Percentiles rank a stretch among this genome's conserved stretches.
These are phyloP conservation scores for Saccharomycopsis malanga DNA, from an alignment of 805 yeast species.

Conservation along the genomic window DNA sequence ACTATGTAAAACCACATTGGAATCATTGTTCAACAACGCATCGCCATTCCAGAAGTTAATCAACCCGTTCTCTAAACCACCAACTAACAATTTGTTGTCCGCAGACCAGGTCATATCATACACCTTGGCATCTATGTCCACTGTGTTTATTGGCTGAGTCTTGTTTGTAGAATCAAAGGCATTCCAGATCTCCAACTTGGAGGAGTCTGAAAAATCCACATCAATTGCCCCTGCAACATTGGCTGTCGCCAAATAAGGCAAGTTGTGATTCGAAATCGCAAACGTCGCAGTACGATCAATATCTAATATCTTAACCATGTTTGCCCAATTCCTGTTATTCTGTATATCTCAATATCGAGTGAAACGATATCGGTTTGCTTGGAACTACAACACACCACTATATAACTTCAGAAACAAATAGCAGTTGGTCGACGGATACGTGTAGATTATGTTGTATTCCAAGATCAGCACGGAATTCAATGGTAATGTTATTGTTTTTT, in stretches of 20 bases:
- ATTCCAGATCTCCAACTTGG: conserved; percentile 77
- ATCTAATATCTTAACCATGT: conserved; percentile 62
- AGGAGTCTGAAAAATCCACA: conserved; percentile 71
- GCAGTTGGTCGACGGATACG: too few species aligned
- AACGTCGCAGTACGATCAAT: conserved; percentile 84
- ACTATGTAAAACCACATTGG: conserved; percentile 40
- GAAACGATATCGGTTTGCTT: too few species aligned
- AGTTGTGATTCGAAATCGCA: conserved; percentile 80
- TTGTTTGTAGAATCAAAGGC: conserved; percentile 33
- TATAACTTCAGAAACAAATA: too few species aligned
- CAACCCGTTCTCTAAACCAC: conserved; percentile 79
- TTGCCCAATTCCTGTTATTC: background rate
- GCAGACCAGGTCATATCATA: conserved; percentile 81
- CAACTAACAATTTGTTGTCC: conserved; percentile 63
- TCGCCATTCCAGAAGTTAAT: conserved; percentile 71
- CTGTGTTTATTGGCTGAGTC: conserved; percentile 34
- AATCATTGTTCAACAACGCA: conserved; percentile 34
- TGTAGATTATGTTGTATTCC: too few species aligned
- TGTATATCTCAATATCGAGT: too few species aligned
- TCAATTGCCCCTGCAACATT: conserved; percentile 96
- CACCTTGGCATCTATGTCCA: conserved; percentile 54
- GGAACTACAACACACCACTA: too few species aligned
- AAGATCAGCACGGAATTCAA: too few species aligned
- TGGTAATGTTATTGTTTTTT: too few species aligned
- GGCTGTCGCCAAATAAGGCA: conserved; percentile 81